phyloP scores from a whole-genome alignment of 768 basidiomycete genomes.

The Lactarius deliciosus region DNA sequence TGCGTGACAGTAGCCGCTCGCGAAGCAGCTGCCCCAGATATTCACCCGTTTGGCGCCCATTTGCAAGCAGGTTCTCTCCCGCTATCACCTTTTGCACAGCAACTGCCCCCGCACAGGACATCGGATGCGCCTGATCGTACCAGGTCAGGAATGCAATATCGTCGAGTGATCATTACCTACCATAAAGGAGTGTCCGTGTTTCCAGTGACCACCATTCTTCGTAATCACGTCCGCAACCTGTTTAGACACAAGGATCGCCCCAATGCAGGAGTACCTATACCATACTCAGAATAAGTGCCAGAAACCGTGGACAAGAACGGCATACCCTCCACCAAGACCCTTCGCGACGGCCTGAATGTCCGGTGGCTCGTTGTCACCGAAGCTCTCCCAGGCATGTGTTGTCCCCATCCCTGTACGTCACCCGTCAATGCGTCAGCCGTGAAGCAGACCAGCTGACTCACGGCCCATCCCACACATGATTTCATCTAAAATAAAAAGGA shows the following conservation, averaged over 20 bases:
- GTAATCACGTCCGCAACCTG: slow-evolving; percentile 69
- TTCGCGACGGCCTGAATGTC: slow-evolving; percentile 90
- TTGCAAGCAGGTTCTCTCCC: slow-evolving; percentile 68
- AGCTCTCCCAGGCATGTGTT: slow-evolving; percentile 81
- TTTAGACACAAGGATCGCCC: slow-evolving; percentile 75
- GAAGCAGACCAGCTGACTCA: slow-evolving; percentile 40
- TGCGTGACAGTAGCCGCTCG: slow-evolving; percentile 53
- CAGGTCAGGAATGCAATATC: background rate
- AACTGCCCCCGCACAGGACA: slow-evolving; percentile 75
- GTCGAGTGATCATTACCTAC: slow-evolving; percentile 36
- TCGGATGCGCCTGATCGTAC: slow-evolving; percentile 57
- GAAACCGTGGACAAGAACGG: slow-evolving; percentile 15
- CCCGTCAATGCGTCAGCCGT: background rate
- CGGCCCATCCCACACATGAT: slow-evolving; percentile 93
- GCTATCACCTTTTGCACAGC: slow-evolving; percentile 77
- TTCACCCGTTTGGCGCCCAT: slow-evolving; percentile 57
- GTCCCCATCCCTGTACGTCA: slow-evolving; percentile 73
- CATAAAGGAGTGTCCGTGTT: slow-evolving; percentile 88
- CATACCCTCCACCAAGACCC: slow-evolving; percentile 84
- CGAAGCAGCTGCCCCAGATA: slow-evolving; percentile 56
- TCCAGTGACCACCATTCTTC: slow-evolving; percentile 67
- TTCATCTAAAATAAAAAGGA: slow-evolving; percentile 84
- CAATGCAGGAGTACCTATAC: slow-evolving; percentile 73
- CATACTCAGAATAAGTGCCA: slow-evolving; percentile 10
- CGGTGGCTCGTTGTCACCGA: slow-evolving; percentile 73